Percentiles rank a stretch among this genome's conserved stretches.
Conservation (phyloP, 208 protist species). For the Wallacemonas rigidus region DNA sequence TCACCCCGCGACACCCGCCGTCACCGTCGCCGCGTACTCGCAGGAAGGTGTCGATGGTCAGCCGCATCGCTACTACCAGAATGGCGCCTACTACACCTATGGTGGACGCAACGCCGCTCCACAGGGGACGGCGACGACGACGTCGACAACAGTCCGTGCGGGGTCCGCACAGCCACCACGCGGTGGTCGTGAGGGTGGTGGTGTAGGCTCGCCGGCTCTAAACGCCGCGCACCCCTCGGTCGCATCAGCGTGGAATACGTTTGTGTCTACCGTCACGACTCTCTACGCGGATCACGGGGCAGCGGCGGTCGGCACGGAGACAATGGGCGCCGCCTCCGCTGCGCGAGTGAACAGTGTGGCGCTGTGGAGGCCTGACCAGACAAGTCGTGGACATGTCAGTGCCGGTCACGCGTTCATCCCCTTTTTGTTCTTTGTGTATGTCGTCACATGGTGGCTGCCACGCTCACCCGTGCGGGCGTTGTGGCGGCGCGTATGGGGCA, state of each 20-base stretch:
- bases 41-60: slow-evolving; percentile 15
- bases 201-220: not conserved
- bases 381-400: not conserved
- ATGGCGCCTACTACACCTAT: slow-evolving; percentile 38
- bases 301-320: too few relatives aligned
- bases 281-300: not conserved
- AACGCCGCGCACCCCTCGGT: not conserved
- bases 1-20: not conserved
- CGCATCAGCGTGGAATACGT: slow-evolving; percentile 9
- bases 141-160: not conserved
- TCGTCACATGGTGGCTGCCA: slow-evolving; percentile 32
- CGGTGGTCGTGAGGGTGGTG: not conserved
- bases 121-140: not conserved
- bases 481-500: slow-evolving; percentile 42
- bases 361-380: not conserved
- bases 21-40: slow-evolving; percentile 3
- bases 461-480: slow-evolving; percentile 53
- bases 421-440: slow-evolving; percentile 50
- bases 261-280: not conserved
- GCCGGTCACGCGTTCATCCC: slow-evolving; percentile 27
- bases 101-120: slow-evolving; percentile 5
- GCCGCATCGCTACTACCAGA: slow-evolving; percentile 32
- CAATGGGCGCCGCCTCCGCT: too few relatives aligned
- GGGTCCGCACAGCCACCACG: not conserved
- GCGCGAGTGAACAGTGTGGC: not conserved